phyloP scores from a whole-genome alignment of 177 flowering plant genomes.

The Telopea speciosissima region DNA sequence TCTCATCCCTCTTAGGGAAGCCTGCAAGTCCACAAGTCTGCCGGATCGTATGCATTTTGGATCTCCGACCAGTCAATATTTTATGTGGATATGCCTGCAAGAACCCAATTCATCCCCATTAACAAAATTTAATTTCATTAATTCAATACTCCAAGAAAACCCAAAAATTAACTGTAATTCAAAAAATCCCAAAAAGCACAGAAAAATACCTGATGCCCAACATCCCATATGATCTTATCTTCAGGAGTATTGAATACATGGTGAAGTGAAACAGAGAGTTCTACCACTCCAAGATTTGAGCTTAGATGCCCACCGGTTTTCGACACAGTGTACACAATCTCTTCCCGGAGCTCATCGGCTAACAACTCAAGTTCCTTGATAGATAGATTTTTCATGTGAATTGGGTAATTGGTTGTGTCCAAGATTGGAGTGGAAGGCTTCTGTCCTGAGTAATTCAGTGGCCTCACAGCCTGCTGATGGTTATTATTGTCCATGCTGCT shows the following conservation, averaged over 20 bases:
- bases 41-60: conserved; percentile 45
- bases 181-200: no score
- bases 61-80: conserved; percentile 46
- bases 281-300: conserved; percentile 41
- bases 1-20: conserved; percentile 48
- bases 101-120: background rate
- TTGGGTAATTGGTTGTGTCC: conserved; percentile 22
- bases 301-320: conserved; percentile 47
- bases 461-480: background rate
- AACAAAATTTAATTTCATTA: background rate
- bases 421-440: conserved; percentile 21
- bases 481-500: no score
- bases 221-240: conserved; percentile 48
- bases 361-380: conserved; percentile 30
- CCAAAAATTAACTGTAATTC: no score
- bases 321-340: conserved; percentile 33
- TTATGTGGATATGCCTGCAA: conserved; percentile 46
- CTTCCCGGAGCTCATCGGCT: conserved; percentile 34
- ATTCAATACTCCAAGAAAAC: background rate
- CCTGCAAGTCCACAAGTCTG: conserved; percentile 51
- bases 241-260: conserved; percentile 41
- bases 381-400: conserved; percentile 24
- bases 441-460: conserved; percentile 21
- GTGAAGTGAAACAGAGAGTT: conserved; percentile 41
- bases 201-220: conserved; percentile 39